A percentile compares a stretch with the other conserved stretches of the same genome.
These are phyloP conservation scores for Cladosporium sp. DNA, from an alignment of 2,329 filamentous ascomycete genomes.

Conservation along the genomic window DNA sequence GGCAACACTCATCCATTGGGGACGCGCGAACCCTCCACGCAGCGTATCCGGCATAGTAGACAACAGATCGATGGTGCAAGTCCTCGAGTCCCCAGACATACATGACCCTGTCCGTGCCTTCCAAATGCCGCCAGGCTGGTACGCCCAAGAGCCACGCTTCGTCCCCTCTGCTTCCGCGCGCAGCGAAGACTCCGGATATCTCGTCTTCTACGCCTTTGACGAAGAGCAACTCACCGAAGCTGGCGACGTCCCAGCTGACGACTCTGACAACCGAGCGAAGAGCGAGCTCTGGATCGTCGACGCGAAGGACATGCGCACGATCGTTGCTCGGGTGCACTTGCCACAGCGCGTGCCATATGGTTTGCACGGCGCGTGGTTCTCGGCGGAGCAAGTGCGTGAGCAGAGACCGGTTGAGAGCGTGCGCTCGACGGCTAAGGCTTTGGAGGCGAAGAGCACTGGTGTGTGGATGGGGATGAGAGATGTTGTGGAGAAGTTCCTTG, in stretches of 20 bases:
- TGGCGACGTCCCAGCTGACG: slow-evolving; percentile 42
- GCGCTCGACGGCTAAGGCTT: slow-evolving; percentile 32
- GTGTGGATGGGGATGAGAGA: slow-evolving; percentile 37
- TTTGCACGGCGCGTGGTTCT: slow-evolving; percentile 65
- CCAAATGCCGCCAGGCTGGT: slow-evolving; percentile 61
- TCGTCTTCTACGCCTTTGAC: slow-evolving; percentile 71
- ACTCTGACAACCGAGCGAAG: slow-evolving; percentile 41
- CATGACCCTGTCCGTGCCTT: slow-evolving; percentile 61
- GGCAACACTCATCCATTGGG: slow-evolving; percentile 55
- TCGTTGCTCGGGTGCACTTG: slow-evolving; percentile 61
- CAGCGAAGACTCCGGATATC: slow-evolving; percentile 66
- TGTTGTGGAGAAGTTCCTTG: slow-evolving; percentile 34
- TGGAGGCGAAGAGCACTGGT: slow-evolving; percentile 28
- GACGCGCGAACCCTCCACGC: slow-evolving; percentile 40
- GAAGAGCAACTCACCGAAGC: slow-evolving; percentile 57
- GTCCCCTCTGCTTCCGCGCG: slow-evolving; percentile 46
- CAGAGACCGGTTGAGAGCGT: slow-evolving; percentile 49
- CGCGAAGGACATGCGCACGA: slow-evolving; percentile 61
- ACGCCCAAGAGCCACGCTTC: slow-evolving; percentile 68
- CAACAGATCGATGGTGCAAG: slow-evolving; percentile 54
- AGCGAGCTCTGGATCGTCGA: slow-evolving; percentile 72
- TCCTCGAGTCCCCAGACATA: slow-evolving; percentile 49
- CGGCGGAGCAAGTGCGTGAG: slow-evolving; percentile 52
- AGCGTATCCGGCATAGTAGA: slow-evolving; percentile 65
- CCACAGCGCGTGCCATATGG: slow-evolving; percentile 72